Conservation (phyloP, 1,284 basidiomycete species). For the Anthracocystis walkeri region DNA sequence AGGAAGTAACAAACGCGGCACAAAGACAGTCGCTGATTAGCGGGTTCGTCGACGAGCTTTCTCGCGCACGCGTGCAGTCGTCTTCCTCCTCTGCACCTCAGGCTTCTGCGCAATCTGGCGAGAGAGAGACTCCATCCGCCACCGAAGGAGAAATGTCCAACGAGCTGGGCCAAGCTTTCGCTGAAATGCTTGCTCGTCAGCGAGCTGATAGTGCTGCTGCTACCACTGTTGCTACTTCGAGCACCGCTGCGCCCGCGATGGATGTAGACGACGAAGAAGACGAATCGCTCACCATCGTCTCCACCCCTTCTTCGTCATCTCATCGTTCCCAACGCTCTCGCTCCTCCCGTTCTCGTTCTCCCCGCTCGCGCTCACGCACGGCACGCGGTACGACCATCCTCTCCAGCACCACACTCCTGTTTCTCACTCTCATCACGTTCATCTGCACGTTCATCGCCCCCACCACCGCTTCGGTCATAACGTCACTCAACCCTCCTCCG, state of each 20-base stretch:
- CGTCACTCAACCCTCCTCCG: slow-evolving; percentile 1
- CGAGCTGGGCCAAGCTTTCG: slow-evolving; percentile 24
- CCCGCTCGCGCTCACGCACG: slow-evolving; percentile 14
- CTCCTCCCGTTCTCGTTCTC: too few relatives aligned
- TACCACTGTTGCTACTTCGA: background rate
- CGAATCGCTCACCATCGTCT: slow-evolving; percentile 27
- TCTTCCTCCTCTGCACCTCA: background rate
- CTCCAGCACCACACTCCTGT: slow-evolving; percentile 17
- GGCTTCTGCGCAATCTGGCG: background rate
- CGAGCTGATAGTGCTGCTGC: background rate
- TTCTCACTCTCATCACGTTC: slow-evolving; percentile 35
- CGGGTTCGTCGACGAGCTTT: slow-evolving; percentile 33
- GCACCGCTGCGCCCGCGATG: background rate
- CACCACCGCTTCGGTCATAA: background rate
- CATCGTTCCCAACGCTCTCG: slow-evolving; percentile 5
- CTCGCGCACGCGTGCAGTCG: slow-evolving; percentile 24
- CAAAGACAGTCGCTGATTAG: slow-evolving; percentile 33
- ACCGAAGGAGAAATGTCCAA: slow-evolving; percentile 1
- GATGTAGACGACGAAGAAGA: slow-evolving; percentile 14
- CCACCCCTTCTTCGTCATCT: slow-evolving; percentile 9
- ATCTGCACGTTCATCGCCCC: slow-evolving; percentile 20
- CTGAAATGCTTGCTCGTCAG: slow-evolving; percentile 32
- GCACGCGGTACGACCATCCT: slow-evolving; percentile 18
- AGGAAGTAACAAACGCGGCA: background rate
- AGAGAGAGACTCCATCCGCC: background rate